Base-by-base conservation (phyloP, 164 flowering plant genomes). In the Nelumbo lutea region DNA sequence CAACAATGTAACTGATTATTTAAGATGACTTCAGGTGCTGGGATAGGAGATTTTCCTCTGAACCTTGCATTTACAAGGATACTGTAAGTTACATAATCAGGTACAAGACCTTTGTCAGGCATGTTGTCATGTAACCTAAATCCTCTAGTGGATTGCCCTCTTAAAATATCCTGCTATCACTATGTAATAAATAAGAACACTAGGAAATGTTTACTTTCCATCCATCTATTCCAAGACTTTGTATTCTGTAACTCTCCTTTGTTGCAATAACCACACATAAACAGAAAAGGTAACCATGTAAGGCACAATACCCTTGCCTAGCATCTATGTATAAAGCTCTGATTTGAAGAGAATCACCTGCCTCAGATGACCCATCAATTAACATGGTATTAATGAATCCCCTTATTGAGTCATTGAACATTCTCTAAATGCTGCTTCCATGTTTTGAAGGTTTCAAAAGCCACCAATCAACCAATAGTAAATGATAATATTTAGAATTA, bases 71-170 rank as follows among this genome's bases (percentile, higher is more conserved):
- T 79, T 42, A 89, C 84, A 68, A 93, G 91, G 76, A 88, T 75
- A 78, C 84, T 92, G 68, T 81, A 87, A 43, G 90, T 89, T 11
- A 45, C 65, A 43, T 83, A 83, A 82, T 89, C 88, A 61, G 90
- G 90, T 40, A 15, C 71, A 76, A 89, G 86, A 71, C 96, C 98
- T 76, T 66, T 83, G 47, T 88, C 92, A 70, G 88, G 90, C 95
- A 93, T 90, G 71, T 90, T 96, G 76, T 89, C 87, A 66, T 85
- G 84, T 82, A 89, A 78, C 70, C 79, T 79, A 75, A 83, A 66
- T 93, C 92, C 81, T 90, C 92, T 27, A 78, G 76, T 68, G 84
- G 53, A 80, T 88, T 85, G n/a, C 96, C 92, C 60, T 80, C 83
- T 72, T 87, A 68, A 86, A 87, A 70, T 86, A 75, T 41, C 88